Base-by-base conservation (phyloP, 2,329 filamentous ascomycete genomes). In the Hirsutella minnesotensis region DNA sequence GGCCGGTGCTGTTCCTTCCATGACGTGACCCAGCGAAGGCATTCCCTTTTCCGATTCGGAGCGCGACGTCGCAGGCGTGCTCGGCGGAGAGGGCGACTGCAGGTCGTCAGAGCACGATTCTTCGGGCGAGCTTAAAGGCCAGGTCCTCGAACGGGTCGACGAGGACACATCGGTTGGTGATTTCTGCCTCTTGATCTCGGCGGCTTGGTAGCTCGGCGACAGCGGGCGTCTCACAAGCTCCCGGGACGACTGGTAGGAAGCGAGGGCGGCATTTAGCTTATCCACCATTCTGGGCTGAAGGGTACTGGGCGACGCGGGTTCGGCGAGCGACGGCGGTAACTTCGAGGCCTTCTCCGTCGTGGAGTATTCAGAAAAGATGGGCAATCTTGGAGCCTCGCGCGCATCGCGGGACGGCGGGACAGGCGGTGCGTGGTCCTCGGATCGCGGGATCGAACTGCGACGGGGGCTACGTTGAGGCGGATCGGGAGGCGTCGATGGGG, bases 1-100 rank as follows among this genome's bases (percentile, higher is more conserved):
- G 20, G 22, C 21, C 16, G 36, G 38, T 12, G n/a, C 38, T 19
- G 43, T 21, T n/a, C 42, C 35, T 29, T 41, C 34, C 13, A 45
- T 45, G 40, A 44, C 40, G 38, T 40, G 36, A 33, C 31, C 45
- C 2, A 43, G 40, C 3, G 54, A 51, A 0, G 55, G 51, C 16
- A 59, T 45, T 1, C 55, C 57, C 47, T 57, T 61, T 41, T 64
- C 63, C 1, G 65, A 68, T 39, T 66, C 59, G 0, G 65, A 62
- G 12, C 64, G 58, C 1, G 65, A 66, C 0, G 60, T 63, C 42
- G 64, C 56, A 1, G 65, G 65, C 4, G 65, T 68, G 42, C 62
- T 63, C 16, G 58, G 53, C 8, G 50, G 50, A 1, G 62, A 62
- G 0, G 56, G 43, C 5, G 63, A 61, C 16, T 58, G 61, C 12